phyloP scores from a whole-genome alignment of 2,329 filamentous ascomycete genomes.

The Penicillium freii region DNA sequence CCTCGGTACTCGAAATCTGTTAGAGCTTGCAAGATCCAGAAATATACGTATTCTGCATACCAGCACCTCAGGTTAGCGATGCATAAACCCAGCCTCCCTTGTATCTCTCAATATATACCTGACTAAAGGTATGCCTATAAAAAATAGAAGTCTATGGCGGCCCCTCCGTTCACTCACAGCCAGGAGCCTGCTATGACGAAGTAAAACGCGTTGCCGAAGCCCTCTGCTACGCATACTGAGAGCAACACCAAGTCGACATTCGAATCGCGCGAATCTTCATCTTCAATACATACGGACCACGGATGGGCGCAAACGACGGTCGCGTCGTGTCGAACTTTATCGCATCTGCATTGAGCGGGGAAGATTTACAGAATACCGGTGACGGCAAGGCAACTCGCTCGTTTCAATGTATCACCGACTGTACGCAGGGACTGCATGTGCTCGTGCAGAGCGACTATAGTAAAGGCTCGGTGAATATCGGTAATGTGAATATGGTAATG shows the following conservation, averaged over 20 bases:
- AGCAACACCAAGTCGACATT: conserved; percentile 29
- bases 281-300: conserved; percentile 37
- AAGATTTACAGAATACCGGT: conserved; percentile 31
- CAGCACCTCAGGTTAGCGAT: conserved; percentile 29
- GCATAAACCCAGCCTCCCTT: background rate
- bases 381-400: conserved; percentile 32
- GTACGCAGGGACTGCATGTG: conserved; percentile 28
- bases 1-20: conserved; percentile 33
- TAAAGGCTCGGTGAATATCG: conserved; percentile 31
- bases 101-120: background rate
- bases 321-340: conserved; percentile 37
- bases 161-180: conserved; percentile 32
- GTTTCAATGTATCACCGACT: conserved; percentile 34
- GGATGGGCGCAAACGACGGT: conserved; percentile 32
- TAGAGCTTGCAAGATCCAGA: conserved; percentile 29
- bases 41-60: conserved; percentile 32
- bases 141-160: conserved; percentile 31
- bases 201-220: conserved; percentile 44
- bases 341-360: conserved; percentile 25
- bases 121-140: background rate
- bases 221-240: conserved; percentile 35
- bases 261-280: conserved; percentile 30
- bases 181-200: conserved; percentile 44
- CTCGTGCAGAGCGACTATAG: conserved; percentile 31
- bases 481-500: conserved; percentile 17